Percentiles rank a stretch among this genome's conserved stretches.
Conservation (phyloP, 768 basidiomycete genomes). For the Amyloporia xantha region DNA sequence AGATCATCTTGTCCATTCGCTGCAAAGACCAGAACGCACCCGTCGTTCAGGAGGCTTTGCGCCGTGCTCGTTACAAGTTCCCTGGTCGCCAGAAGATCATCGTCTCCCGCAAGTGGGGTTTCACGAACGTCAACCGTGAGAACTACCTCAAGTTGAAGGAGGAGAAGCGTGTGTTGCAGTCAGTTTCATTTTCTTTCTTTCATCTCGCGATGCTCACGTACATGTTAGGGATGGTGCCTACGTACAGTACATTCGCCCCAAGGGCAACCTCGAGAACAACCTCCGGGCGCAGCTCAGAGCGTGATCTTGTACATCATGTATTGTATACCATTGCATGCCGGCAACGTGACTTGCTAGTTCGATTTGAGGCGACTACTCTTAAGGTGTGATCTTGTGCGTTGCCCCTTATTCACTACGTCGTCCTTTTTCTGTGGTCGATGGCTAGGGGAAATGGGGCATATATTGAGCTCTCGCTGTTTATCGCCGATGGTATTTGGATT, state of each 20-base stretch:
- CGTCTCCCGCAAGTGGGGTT: conserved; percentile 97
- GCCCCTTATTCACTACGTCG: conserved; percentile 76
- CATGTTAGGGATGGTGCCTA: conserved; percentile 87
- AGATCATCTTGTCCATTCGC: conserved; percentile 88
- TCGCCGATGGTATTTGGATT: neutral
- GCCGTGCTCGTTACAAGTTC: conserved; percentile 99
- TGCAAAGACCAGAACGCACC: conserved; percentile 83
- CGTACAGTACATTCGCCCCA: conserved; percentile 87
- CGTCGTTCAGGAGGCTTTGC: conserved; percentile 94
- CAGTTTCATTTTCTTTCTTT: conserved; percentile 29
- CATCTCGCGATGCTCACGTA: conserved; percentile 8
- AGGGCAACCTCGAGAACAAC: conserved; percentile 81
- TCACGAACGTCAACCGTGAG: conserved; percentile 88
- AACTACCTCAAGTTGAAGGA: conserved; percentile 87
- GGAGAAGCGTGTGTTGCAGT: conserved; percentile 86
- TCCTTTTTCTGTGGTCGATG: conserved; percentile 47
- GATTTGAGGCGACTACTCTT: neutral
- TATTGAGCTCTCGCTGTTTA: conserved; percentile 25
- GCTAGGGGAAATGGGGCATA: conserved; percentile 85
- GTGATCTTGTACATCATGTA: conserved; percentile 32
- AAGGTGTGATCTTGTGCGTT: neutral
- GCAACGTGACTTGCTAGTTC: conserved; percentile 12
- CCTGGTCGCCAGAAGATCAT: conserved; percentile 98
- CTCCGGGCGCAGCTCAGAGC: conserved; percentile 78
- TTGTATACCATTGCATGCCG: conserved; percentile 13